Base-by-base conservation (phyloP, 2,329 filamentous ascomycete species). In the Magnaporthales sp. region DNA sequence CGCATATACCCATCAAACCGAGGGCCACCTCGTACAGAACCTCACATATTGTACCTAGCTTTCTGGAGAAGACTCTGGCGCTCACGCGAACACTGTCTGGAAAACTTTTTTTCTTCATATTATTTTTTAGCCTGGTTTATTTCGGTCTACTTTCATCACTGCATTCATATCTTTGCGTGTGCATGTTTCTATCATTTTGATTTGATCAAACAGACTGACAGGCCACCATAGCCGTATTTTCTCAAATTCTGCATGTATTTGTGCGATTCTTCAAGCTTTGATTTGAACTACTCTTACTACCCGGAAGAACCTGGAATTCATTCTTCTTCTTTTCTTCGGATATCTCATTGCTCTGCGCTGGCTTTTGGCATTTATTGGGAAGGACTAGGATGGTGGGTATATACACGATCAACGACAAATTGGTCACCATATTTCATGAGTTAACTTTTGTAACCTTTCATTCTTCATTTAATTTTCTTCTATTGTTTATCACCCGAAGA, bases 281-380 rank as follows among this genome's bases (percentile, higher is more conserved):
- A 10, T 58, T 22, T 11, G 11, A 26, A 11, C 8, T 24, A 24
- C 24, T 8, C 54, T n/a, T 58, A 26, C 58, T 26, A 66, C 66
- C 68, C 68, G 67, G 67, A 54, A 19, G 68, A 67, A 38, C 19
- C 66, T 67, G 68, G 69, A 65, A 63, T 61, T 38, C 3, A 58
- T 46, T 27, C 46, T 62, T 38, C 13, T 62, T 8, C 24, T 66
- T 62, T 31, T 66, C 46, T 66, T 64, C 56, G 22, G 29, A 31
- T 29, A 32, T 31, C 13, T 58, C 54, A 58, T 58, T 58, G 54
- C 22, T 58, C 8, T 58, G 54, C 54, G 54, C 38, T 58, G 54
- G 54, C n/a, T 26, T 24, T 58, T 13, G 54, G 54, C 54, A 58
- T 58, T 8, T 26, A 58, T 58, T 26, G 54, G 54, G 24, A 24